A percentile compares a stretch with the other conserved stretches of the same genome.
phyloP scores from a whole-genome alignment of 768 basidiomycete species.

The Lentinula sp. region DNA sequence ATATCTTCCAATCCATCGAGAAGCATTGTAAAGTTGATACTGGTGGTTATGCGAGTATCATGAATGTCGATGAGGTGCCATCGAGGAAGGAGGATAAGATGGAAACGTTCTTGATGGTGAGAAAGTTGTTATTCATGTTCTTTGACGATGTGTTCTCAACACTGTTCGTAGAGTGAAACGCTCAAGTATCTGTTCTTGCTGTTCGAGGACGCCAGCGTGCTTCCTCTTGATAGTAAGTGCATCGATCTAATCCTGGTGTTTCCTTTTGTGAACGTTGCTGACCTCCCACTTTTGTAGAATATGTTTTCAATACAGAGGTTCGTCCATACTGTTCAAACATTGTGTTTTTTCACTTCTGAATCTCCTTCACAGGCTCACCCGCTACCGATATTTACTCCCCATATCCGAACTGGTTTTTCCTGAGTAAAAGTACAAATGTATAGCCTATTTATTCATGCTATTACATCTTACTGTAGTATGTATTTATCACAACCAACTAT shows the following conservation, averaged over 20 bases:
- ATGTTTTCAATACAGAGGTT: conserved; percentile 93
- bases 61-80: conserved; percentile 79
- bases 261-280: background rate
- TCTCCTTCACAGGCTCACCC: conserved; percentile 49
- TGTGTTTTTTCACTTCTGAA: background rate
- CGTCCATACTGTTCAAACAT: background rate
- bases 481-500: background rate
- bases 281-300: conserved; percentile 36
- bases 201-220: conserved; percentile 66
- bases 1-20: conserved; percentile 85
- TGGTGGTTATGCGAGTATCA: conserved; percentile 80
- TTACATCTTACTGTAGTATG: background rate
- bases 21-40: conserved; percentile 68
- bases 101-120: conserved; percentile 91
- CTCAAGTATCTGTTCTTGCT: conserved; percentile 88
- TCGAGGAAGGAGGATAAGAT: conserved; percentile 76
- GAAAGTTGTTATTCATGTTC: conserved; percentile 15
- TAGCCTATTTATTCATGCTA: background rate
- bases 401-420: conserved; percentile 44
- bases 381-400: conserved; percentile 61
- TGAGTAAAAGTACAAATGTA: background rate
- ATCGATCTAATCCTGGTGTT: background rate
- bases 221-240: conserved; percentile 69
- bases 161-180: conserved; percentile 62
- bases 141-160: background rate